A percentile compares a stretch with the other conserved stretches of the same genome.
Evolutionary conservation across 2,329 filamentous ascomycete genomes (phyloP).

Genomic region (Sporothrix luriei): DNA sequence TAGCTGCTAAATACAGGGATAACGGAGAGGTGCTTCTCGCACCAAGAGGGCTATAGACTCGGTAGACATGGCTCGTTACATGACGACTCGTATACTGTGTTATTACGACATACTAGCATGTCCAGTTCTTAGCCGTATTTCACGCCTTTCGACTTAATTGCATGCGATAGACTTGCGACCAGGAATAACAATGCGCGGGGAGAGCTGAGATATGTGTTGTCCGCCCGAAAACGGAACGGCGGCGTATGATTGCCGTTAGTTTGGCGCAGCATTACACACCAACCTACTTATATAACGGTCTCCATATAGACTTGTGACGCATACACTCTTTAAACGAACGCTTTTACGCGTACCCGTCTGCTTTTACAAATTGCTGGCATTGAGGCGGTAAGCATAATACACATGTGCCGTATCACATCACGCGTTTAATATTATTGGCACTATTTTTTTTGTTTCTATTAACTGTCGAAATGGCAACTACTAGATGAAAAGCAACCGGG

Average conservation of each 20-base stretch:
- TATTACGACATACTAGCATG: not conserved
- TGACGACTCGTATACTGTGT: conserved; percentile 1
- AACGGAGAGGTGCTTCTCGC: not conserved
- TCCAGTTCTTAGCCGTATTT: not conserved
- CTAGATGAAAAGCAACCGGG: not conserved
- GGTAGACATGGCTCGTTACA: not conserved
- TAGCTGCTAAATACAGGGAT: conserved; percentile 7
- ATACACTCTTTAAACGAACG: not conserved
- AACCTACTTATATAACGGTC: too few relatives aligned
- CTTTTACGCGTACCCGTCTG: not conserved
- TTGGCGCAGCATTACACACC: not conserved
- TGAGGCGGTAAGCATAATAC: not conserved
- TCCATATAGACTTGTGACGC: conserved; percentile 8
- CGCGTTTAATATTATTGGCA: not conserved
- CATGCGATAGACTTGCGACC: not conserved
- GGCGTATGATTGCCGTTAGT: conserved; percentile 7
- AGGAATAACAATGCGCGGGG: not conserved
- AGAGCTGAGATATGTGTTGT: not conserved
- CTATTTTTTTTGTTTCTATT: not conserved
- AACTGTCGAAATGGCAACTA: not conserved
- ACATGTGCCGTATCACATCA: not conserved
- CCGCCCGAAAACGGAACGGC: not conserved
- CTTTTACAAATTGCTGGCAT: not conserved
- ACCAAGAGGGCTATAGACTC: not conserved
- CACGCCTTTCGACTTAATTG: not conserved